Conservation (phyloP, 2,329 filamentous ascomycete genomes). For the Huntiella abstrusa region DNA sequence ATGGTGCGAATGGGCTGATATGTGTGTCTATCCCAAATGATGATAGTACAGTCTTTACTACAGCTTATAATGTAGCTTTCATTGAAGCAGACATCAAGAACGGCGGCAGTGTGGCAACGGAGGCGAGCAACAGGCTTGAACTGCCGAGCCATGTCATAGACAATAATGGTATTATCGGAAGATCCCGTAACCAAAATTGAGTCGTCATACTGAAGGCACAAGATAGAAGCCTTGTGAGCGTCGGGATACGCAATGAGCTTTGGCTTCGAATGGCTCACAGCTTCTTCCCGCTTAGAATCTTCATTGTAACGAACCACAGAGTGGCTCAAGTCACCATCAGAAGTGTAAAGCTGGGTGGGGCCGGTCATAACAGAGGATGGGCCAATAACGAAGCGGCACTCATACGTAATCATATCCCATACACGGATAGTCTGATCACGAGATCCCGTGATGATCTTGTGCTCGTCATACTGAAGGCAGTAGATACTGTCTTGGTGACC, state of each 20-base stretch:
- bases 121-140: constrained; percentile 69
- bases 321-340: constrained; percentile 32
- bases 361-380: constrained; percentile 45
- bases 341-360: constrained; percentile 30
- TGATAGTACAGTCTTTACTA: constrained; percentile 87
- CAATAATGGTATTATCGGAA: constrained; percentile 76
- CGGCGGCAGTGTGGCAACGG: constrained; percentile 62
- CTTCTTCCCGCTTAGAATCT: not conserved
- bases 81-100: constrained; percentile 87
- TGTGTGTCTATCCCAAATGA: constrained; percentile 78
- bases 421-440: constrained; percentile 88
- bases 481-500: constrained; percentile 94
- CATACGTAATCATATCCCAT: constrained; percentile 82
- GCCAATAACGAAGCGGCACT: constrained; percentile 74
- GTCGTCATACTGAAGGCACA: constrained; percentile 89
- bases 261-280: not conserved
- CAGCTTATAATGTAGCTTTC: constrained; percentile 86
- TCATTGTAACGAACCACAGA: constrained; percentile 22
- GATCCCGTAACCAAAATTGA: constrained; percentile 88
- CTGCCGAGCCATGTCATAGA: constrained; percentile 65
- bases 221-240: constrained; percentile 73
- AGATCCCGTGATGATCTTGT: constrained; percentile 92
- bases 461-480: constrained; percentile 95
- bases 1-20: constrained; percentile 60
- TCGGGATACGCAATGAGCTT: constrained; percentile 33